Conservation (phyloP, 1,284 basidiomycete genomes). For the Stereum hirsutum region DNA sequence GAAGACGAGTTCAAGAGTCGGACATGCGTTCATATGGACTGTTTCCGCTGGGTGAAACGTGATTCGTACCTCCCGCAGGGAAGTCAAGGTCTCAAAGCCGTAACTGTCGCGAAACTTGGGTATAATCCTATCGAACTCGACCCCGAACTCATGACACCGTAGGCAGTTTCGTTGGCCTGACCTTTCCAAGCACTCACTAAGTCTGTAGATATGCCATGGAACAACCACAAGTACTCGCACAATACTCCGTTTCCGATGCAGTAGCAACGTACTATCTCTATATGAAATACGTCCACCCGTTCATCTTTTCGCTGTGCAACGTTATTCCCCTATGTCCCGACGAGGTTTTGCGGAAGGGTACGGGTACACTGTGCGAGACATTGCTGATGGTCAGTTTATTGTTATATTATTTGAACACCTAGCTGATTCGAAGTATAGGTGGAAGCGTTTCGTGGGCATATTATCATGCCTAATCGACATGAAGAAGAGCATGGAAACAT, state of each 20-base stretch:
- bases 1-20: conserved; percentile 96
- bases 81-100: conserved; percentile 96
- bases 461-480: conserved; percentile 98
- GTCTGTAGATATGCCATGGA: conserved; percentile 83
- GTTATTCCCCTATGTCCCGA: conserved; percentile 98
- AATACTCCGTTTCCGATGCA: conserved; percentile 99
- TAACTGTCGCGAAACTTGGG: conserved; percentile 93
- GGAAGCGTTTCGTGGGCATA: conserved; percentile 85
- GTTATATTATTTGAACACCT: background rate
- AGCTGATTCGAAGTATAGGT: conserved; percentile 45
- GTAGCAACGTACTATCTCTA: conserved; percentile 99
- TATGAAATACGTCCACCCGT: conserved; percentile 99
- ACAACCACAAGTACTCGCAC: conserved; percentile 90
- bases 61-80: conserved; percentile 99
- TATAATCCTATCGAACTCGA: conserved; percentile 98
- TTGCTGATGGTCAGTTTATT: conserved; percentile 79
- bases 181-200: background rate
- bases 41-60: conserved; percentile 99
- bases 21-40: conserved; percentile 97
- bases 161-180: conserved; percentile 20
- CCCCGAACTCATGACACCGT: conserved; percentile 99
- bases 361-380: conserved; percentile 95
- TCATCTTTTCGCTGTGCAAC: conserved; percentile 99
- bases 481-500: conserved; percentile 90
- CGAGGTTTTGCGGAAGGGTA: conserved; percentile 94